These are phyloP conservation scores for Fistulifera pelliculosa DNA, from an alignment of 108 stramenopile genomes.

Conservation along the genomic window DNA sequence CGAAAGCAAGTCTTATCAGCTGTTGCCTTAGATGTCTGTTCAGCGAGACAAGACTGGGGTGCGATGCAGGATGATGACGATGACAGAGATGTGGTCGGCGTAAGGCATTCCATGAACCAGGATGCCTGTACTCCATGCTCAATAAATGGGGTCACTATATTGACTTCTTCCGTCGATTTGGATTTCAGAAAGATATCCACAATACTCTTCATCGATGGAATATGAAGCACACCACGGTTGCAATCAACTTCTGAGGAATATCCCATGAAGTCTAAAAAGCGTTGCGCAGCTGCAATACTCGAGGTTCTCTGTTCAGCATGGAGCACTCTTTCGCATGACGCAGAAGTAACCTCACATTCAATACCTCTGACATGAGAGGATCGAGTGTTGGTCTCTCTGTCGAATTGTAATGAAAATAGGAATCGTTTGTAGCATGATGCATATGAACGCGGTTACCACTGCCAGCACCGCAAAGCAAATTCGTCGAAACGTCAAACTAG, in stretches of 20 bases:
- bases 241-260: slow-evolving; percentile 13
- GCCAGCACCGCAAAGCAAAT: slow-evolving; percentile 31
- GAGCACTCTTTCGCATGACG: slow-evolving; percentile 19
- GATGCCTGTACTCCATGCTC: slow-evolving; percentile 16
- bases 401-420: slow-evolving; percentile 9
- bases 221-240: slow-evolving; percentile 33
- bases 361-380: slow-evolving; percentile 15
- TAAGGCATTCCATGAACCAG: slow-evolving; percentile 26
- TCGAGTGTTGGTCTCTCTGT: slow-evolving; percentile 8
- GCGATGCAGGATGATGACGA: background rate
- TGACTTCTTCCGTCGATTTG: slow-evolving; percentile 5
- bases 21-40: background rate
- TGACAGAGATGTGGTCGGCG: background rate
- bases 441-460: slow-evolving; percentile 26
- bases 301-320: slow-evolving; percentile 8
- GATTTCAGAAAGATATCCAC: slow-evolving; percentile 8
- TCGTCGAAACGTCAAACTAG: slow-evolving; percentile 30
- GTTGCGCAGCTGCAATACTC: background rate
- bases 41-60: background rate
- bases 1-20: slow-evolving; percentile 26
- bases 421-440: slow-evolving; percentile 28
- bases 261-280: background rate
- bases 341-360: slow-evolving; percentile 13
- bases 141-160: slow-evolving; percentile 7
- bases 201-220: slow-evolving; percentile 26